Base-by-base conservation (phyloP, 768 basidiomycete genomes). In the Amanita brunnescens region DNA sequence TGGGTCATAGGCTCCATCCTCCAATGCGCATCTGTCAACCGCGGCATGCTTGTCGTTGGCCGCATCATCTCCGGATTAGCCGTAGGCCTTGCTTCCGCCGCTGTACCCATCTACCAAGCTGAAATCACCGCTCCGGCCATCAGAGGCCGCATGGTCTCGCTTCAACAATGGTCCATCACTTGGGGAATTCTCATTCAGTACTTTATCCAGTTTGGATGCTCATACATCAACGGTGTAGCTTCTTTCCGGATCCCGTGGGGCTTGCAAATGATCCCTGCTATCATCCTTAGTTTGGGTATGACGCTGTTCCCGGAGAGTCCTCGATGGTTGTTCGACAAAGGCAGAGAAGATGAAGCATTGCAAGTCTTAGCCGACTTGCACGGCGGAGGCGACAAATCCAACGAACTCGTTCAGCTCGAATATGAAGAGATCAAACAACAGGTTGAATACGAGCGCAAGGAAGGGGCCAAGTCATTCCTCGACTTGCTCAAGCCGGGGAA, bases 161-260 rank as follows among this genome's bases (percentile, higher is more conserved):
- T 86, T 53, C 85, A 89, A 61, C 86, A 89, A 73, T 87, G 85
- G 79, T 77, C 83, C 2, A 86, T 85, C 59, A 85, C 85, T 0
- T 86, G 87, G 83, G 84, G 84, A 66, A 86, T 86, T 60, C 69
- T 85, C 56, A 64, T 88, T 39, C 85, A 86, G 55, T 81, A 87
- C 67, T 86, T 86, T 63, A 74, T 86, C 55, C 79, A 85, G 57
- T 85, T 86, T 54, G 85, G 84, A 7, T 84, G 81, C 62, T 87
- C 83, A 6, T 83, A 83, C 62, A 83, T 87, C 62, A 65, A 81
- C 16, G 82, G 85, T 29, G 71, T 63, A 10, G 83, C 84, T 0
- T 85, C 85, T 0, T 89, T 87, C 76, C 81, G 86, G 21, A 83
- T 89, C 56, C 87, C 86, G 8, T 87, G 85, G 85, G 83, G 82